A percentile compares a stretch with the other conserved stretches of the same genome.
These are phyloP conservation scores for Apostasia ramifera DNA, from an alignment of 106 monocot genomes.

Conservation along the genomic window DNA sequence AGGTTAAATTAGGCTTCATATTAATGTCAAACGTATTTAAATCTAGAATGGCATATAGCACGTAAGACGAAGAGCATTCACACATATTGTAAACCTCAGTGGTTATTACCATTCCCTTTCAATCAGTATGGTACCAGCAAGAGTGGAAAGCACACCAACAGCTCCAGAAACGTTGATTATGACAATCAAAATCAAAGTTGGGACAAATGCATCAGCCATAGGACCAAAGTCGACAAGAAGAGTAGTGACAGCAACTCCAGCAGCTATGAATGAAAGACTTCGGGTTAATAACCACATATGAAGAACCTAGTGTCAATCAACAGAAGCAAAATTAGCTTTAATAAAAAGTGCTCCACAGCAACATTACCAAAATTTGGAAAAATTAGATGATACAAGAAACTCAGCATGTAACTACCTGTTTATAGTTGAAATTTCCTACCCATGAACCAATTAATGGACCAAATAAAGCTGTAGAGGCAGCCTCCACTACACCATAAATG, in stretches of 20 bases:
- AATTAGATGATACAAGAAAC: not conserved
- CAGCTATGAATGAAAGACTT: constrained; percentile 71
- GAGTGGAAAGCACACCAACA: constrained; percentile 76
- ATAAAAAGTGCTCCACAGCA: not conserved
- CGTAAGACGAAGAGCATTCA: too few species aligned
- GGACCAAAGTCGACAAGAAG: constrained; percentile 34
- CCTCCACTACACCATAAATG: constrained; percentile 87
- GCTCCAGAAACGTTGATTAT: constrained; percentile 72
- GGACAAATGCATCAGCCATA: constrained; percentile 20
- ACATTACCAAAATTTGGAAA: not conserved
- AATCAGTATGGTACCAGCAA: constrained; percentile 92
- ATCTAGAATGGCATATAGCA: too few species aligned
- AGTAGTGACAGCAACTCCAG: constrained; percentile 58
- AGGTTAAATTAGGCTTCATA: too few species aligned
- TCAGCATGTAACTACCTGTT: constrained; percentile 27
- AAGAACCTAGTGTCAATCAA: constrained; percentile 39
- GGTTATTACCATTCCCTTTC: constrained; percentile 90
- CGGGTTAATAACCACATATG: constrained; percentile 73
- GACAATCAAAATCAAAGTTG: constrained; percentile 47
- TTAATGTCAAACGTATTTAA: too few species aligned
- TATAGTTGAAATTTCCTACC: constrained; percentile 55
- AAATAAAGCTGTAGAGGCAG: constrained; percentile 59
- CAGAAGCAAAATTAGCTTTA: not conserved
- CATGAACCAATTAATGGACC: constrained; percentile 61
- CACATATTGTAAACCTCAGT: too few species aligned